phyloP scores from a whole-genome alignment of 305 asterid species.

The Fraxinus ornus region DNA sequence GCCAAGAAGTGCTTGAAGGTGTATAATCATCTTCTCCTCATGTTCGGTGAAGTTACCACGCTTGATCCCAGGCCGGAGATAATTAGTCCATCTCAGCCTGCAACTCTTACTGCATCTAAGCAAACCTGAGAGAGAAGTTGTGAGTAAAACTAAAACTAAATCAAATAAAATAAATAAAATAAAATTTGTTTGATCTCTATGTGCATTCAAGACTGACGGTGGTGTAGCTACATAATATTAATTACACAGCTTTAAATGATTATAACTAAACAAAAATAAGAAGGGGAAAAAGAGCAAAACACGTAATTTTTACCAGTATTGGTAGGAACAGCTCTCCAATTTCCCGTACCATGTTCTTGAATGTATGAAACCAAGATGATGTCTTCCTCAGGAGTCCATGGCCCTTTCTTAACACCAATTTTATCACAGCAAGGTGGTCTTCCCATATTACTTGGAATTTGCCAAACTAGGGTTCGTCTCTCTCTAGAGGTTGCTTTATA shows the following conservation, averaged over 20 bases:
- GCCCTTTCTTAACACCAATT: slow-evolving; percentile 75
- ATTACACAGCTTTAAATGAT: slow-evolving; percentile 44
- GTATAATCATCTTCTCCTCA: slow-evolving; percentile 80
- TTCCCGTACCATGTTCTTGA: slow-evolving; percentile 77
- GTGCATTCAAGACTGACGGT: slow-evolving; percentile 31
- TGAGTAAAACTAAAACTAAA: background rate
- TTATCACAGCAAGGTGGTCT: slow-evolving; percentile 80
- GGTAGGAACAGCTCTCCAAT: slow-evolving; percentile 77
- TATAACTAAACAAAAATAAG: slow-evolving; percentile 28
- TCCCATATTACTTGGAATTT: slow-evolving; percentile 42
- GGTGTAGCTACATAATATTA: slow-evolving; percentile 35
- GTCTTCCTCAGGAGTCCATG: slow-evolving; percentile 87
- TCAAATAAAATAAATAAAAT: no score
- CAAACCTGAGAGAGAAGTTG: slow-evolving; percentile 42
- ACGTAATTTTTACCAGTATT: slow-evolving; percentile 49
- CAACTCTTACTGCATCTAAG: slow-evolving; percentile 81
- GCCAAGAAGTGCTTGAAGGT: slow-evolving; percentile 86
- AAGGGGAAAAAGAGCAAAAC: background rate
- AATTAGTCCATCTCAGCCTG: slow-evolving; percentile 84
- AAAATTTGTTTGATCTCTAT: slow-evolving; percentile 5
- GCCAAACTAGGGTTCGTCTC: background rate
- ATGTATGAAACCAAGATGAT: slow-evolving; percentile 68
- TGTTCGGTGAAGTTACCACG: slow-evolving; percentile 76
- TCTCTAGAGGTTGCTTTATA: background rate
- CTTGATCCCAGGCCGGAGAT: slow-evolving; percentile 85